Conservation (phyloP, 495 filamentous ascomycete species). For the Aspergillus ellipticus region DNA sequence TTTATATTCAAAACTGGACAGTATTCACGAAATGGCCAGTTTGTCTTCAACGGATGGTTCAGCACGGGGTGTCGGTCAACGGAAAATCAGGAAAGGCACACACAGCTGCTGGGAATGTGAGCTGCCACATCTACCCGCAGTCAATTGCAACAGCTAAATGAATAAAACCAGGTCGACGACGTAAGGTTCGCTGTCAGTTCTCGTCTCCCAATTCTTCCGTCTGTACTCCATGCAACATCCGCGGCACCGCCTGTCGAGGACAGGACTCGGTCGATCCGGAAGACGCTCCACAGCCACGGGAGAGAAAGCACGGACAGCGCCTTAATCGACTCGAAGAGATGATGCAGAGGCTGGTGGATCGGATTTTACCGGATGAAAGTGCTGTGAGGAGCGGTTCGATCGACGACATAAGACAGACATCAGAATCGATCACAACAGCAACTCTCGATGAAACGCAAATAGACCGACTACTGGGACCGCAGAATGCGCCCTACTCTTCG, state of each 20-base stretch:
- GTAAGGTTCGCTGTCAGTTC: slow-evolving; percentile 1
- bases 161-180: not conserved
- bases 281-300: not conserved
- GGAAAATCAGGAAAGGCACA: not conserved
- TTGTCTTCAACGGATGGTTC: not conserved
- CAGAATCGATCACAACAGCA: not conserved
- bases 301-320: not conserved
- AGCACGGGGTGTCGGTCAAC: not conserved
- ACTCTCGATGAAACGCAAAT: not conserved
- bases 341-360: slow-evolving; percentile 2
- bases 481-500: not conserved
- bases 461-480: not conserved
- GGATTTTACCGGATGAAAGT: not conserved
- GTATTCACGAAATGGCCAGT: not conserved
- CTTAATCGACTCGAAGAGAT: not conserved
- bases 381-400: not conserved
- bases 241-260: not conserved
- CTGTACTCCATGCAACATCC: not conserved
- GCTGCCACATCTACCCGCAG: not conserved
- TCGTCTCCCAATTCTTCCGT: not conserved
- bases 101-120: slow-evolving; percentile 6
- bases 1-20: no score
- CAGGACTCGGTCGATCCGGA: not conserved
- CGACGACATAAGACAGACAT: not conserved
- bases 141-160: no score